Evolutionary conservation across 179 eudicot genomes (phyloP).

Genomic region (Beta lomatogona): DNA sequence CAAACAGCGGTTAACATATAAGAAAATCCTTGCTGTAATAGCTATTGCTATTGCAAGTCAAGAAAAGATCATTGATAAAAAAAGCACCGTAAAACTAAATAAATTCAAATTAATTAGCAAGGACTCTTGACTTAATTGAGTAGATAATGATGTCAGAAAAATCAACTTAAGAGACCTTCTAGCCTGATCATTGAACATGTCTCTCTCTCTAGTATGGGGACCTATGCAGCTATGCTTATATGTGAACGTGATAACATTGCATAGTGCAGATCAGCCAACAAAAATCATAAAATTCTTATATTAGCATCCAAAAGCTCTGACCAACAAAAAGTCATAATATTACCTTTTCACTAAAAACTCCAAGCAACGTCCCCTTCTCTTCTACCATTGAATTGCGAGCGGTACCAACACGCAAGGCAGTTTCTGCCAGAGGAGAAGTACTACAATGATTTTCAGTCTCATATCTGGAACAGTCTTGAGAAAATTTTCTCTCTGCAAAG

Average conservation of each 20-base stretch:
- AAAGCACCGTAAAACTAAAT: not conserved
- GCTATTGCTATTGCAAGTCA: not conserved
- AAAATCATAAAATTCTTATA: not conserved
- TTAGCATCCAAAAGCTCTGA: not conserved
- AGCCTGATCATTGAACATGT: not conserved
- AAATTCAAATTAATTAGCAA: not conserved
- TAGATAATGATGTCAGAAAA: not conserved
- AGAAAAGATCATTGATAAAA: not conserved
- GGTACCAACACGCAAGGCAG: slow-evolving; percentile 55
- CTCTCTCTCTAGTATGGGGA: no score
- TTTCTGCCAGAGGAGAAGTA: slow-evolving; percentile 57
- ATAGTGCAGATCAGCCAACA: not conserved
- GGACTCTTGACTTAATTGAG: not conserved
- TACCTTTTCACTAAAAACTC: slow-evolving; percentile 62
- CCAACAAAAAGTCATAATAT: not conserved
- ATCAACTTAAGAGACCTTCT: not conserved
- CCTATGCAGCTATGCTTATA: not conserved
- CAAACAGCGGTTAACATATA: not conserved
- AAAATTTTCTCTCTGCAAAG: slow-evolving; percentile 62
- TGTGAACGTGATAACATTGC: not conserved
- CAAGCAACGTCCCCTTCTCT: slow-evolving; percentile 63
- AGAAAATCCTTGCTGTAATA: not conserved
- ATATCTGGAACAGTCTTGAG: slow-evolving; percentile 75
- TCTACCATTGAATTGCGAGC: slow-evolving; percentile 57
- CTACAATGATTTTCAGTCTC: slow-evolving; percentile 53